Evolutionary conservation across 2,329 filamentous ascomycete species (phyloP).

Genomic region (Ceratocystis eucalypticola): DNA sequence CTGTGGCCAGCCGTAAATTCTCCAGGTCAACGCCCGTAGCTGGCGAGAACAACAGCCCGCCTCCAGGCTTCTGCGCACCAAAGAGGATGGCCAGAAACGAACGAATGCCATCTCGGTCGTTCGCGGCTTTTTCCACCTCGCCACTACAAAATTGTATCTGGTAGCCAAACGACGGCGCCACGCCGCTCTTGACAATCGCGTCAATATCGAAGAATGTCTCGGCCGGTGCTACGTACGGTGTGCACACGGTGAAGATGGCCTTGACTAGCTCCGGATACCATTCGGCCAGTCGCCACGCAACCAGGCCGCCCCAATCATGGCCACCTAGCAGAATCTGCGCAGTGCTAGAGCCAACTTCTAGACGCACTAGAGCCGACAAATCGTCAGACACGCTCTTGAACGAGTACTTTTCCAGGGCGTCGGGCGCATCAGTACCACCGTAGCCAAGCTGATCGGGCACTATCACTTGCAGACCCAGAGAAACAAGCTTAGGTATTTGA

Average conservation of each 20-base stretch:
- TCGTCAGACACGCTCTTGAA: constrained; percentile 62
- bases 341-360: constrained; percentile 33
- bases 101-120: constrained; percentile 47
- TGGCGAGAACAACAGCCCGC: constrained; percentile 41
- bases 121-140: constrained; percentile 46
- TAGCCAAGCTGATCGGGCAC: constrained; percentile 82
- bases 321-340: constrained; percentile 64
- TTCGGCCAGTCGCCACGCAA: constrained; percentile 61
- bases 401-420: constrained; percentile 49
- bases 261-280: constrained; percentile 60
- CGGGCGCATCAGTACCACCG: constrained; percentile 58
- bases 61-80: constrained; percentile 34
- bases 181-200: constrained; percentile 39
- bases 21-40: constrained; percentile 46
- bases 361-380: constrained; percentile 55
- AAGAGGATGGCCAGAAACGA: constrained; percentile 60
- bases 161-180: constrained; percentile 61
- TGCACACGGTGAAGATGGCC: constrained; percentile 68
- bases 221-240: constrained; percentile 51
- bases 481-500: constrained; percentile 65
- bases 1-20: constrained; percentile 46
- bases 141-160: constrained; percentile 66
- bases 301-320: constrained; percentile 80
- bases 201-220: constrained; percentile 43
- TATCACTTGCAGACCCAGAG: constrained; percentile 63